Conservation (phyloP, 768 basidiomycete species). For the Lentinula guzmanii region DNA sequence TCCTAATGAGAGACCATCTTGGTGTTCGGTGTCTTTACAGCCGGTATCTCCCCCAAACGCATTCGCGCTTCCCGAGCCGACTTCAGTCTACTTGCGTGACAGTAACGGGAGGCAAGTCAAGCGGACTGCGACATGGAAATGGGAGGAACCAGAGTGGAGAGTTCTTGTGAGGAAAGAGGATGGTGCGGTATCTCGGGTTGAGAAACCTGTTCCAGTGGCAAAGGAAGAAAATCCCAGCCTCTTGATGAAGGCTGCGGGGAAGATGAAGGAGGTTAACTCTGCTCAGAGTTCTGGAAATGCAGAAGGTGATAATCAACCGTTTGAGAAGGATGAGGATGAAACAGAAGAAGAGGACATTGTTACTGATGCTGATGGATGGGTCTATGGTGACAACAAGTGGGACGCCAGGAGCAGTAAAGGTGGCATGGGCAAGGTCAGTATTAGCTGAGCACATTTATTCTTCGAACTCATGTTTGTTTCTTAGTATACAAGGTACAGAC, state of each 20-base stretch:
- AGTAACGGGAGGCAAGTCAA: constrained; percentile 47
- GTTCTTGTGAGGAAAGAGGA: constrained; percentile 62
- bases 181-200: constrained; percentile 45
- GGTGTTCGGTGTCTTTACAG: constrained; percentile 57
- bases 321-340: constrained; percentile 33
- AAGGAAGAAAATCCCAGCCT: constrained; percentile 43
- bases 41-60: constrained; percentile 67
- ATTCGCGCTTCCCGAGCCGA: constrained; percentile 60
- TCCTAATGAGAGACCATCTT: constrained; percentile 85
- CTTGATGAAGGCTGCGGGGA: constrained; percentile 51
- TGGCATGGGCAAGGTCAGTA: constrained; percentile 74
- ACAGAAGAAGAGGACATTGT: constrained; percentile 41
- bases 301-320: constrained; percentile 17
- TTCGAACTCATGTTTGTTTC: neutral
- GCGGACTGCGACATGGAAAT: constrained; percentile 77
- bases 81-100: constrained; percentile 49
- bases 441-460: neutral
- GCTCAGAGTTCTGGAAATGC: constrained; percentile 13
- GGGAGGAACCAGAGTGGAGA: constrained; percentile 91
- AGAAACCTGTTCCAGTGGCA: constrained; percentile 49
- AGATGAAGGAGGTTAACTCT: constrained; percentile 28
- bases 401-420: constrained; percentile 69
- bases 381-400: constrained; percentile 96
- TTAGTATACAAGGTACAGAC: constrained; percentile 77
- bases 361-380: constrained; percentile 89